Conservation (phyloP, 192 early-diverging fungal species). For the Linnemannia zychae region DNA sequence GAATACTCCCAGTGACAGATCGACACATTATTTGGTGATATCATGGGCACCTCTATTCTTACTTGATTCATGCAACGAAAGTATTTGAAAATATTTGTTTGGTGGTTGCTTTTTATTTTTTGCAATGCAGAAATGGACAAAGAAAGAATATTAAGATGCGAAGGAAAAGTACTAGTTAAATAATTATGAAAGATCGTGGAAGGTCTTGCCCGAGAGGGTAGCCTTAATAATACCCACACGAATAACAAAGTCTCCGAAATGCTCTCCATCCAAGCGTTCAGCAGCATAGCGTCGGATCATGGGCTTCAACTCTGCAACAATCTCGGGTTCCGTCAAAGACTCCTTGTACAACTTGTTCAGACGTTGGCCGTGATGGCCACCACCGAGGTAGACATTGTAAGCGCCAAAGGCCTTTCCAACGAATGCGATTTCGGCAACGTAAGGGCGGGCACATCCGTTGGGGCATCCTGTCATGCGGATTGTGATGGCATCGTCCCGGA, state of each 20-base stretch:
- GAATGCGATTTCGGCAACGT: conserved; percentile 95
- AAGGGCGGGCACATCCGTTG: conserved; percentile 97
- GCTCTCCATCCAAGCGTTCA: conserved; percentile 80
- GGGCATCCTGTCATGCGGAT: conserved; percentile 99
- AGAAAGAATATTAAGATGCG: background rate
- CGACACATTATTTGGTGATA: too few species aligned
- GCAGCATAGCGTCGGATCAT: conserved; percentile 86
- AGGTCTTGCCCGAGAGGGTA: conserved; percentile 81
- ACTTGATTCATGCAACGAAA: too few species aligned
- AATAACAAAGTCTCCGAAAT: conserved; percentile 97
- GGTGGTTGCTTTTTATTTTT: too few species aligned
- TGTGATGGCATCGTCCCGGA: conserved; percentile 90
- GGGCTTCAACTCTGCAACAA: conserved; percentile 80
- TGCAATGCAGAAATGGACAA: background rate
- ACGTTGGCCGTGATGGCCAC: conserved; percentile 87
- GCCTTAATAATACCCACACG: conserved; percentile 87
- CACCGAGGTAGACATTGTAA: conserved; percentile 97
- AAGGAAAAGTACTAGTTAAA: conserved; percentile 19
- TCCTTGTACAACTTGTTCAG: conserved; percentile 95
- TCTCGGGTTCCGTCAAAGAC: conserved; percentile 89
- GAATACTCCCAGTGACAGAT: too few species aligned
- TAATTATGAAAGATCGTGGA: conserved; percentile 73
- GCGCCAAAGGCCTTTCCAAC: conserved; percentile 95
- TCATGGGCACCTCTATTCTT: too few species aligned
- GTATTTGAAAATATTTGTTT: too few species aligned